Percentiles rank a stretch among this genome's conserved stretches.
phyloP scores from a whole-genome alignment of 495 filamentous ascomycete genomes.

The Podospora bellae-mahoneyi region DNA sequence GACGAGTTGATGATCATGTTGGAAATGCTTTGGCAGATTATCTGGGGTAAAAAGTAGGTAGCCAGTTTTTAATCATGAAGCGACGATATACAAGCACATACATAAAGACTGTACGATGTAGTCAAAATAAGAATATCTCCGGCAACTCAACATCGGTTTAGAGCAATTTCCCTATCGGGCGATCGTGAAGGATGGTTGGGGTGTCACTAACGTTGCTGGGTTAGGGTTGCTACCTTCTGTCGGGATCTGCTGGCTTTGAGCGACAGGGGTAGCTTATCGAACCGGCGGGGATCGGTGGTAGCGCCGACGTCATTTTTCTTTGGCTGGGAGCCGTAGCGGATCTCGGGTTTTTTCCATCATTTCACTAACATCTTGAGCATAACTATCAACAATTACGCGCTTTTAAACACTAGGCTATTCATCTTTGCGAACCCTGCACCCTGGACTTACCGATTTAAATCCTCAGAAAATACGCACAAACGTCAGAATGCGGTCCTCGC shows the following conservation, averaged over 20 bases:
- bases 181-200: not conserved
- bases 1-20: not conserved
- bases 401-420: not conserved
- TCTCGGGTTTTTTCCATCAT: not conserved
- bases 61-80: not conserved
- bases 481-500: constrained; percentile 23
- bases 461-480: not conserved
- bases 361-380: not conserved
- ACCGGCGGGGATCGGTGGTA: not conserved
- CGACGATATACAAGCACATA: not conserved
- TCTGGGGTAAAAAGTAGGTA: not conserved
- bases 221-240: not conserved
- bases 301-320: not conserved
- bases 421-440: too few species aligned
- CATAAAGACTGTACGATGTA: not conserved
- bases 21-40: not conserved
- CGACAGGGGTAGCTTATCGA: not conserved
- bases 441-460: not conserved
- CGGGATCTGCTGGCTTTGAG: not conserved
- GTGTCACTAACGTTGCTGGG: not conserved
- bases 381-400: not conserved
- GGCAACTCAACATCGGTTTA: not conserved
- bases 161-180: not conserved
- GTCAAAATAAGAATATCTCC: not conserved
- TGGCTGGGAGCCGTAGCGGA: not conserved